Percentiles rank a stretch among this genome's conserved stretches.
phyloP scores from a whole-genome alignment of 768 basidiomycete genomes.

The Suillus alpinus region DNA sequence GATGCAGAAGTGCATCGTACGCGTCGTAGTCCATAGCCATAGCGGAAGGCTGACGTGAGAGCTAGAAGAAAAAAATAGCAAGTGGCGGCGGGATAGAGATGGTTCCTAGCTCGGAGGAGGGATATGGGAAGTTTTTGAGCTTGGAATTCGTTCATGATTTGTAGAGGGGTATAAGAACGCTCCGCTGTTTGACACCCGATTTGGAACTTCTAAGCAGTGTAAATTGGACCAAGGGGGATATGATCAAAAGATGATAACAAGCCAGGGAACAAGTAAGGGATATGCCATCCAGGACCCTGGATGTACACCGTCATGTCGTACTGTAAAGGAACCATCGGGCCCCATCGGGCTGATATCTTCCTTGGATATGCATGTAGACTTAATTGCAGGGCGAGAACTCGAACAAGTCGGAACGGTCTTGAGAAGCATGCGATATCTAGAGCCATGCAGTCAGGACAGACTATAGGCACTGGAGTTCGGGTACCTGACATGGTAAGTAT shows the following conservation, averaged over 20 bases:
- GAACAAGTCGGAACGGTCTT: background rate
- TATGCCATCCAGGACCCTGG: background rate
- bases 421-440: background rate
- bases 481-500: background rate
- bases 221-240: background rate
- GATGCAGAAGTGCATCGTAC: constrained; percentile 76
- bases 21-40: constrained; percentile 60
- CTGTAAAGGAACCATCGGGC: background rate
- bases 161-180: constrained; percentile 17
- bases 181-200: background rate
- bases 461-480: background rate
- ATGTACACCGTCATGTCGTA: background rate
- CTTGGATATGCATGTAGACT: background rate
- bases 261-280: background rate
- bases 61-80: background rate
- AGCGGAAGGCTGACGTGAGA: background rate
- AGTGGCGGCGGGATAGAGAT: background rate
- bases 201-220: background rate
- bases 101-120: constrained; percentile 1
- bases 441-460: background rate
- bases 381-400: background rate
- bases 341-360: background rate
- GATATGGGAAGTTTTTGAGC: background rate
- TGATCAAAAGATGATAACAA: background rate
- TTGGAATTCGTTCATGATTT: background rate